Base-by-base conservation (phyloP, 2,329 filamentous ascomycete species). In the Diaporthe sp. region DNA sequence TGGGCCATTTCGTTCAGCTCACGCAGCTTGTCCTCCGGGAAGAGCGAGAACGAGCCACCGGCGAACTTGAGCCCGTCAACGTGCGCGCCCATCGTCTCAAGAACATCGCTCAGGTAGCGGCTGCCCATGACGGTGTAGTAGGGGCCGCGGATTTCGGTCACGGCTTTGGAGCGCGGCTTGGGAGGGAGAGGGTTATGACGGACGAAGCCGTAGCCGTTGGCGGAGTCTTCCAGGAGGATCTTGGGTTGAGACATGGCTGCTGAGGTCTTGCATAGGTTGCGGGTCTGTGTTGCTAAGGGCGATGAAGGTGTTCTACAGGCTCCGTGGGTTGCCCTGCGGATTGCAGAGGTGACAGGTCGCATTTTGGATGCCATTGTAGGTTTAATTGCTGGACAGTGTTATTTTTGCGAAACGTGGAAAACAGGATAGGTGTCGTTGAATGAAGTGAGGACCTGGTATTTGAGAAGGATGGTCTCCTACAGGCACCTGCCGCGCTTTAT, bases 21-120 rank as follows among this genome's bases (percentile, higher is more conserved):
- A 53, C 85, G 83, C 70, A 89, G 79, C 53, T 81, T 80, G 70
- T 81, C 82, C 78, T 89, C 87, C 8, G 85, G 83, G 76, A 89
- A 88, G 4, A 90, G 82, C 3, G 86, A 86, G 80, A 90, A 90
- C 0, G 87, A 88, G 2, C 88, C 86, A 76, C 88, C 88, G 0
- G 88, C 87, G 78, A 90, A 90, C 76, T 90, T 90, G 63, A 91
- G 82, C 0, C 89, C 88, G 78, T 90, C 88, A 6, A 90, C 85
- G 80, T 90, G 87, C 31, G 86, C 82, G 0, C 87, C 88, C 88
- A 90, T 89, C 4, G 88, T 90, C 76, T 90, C 88, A 2, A 90
- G 82, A 5, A 90, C 84, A 82, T 90, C 88, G 28, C 85, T 81
- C 1, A 90, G 81, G 74, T 90, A 89, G 55, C 86, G 82, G 76